Base-by-base conservation (phyloP, 2,329 filamentous ascomycete genomes). In the Epicoccum sorghinum region DNA sequence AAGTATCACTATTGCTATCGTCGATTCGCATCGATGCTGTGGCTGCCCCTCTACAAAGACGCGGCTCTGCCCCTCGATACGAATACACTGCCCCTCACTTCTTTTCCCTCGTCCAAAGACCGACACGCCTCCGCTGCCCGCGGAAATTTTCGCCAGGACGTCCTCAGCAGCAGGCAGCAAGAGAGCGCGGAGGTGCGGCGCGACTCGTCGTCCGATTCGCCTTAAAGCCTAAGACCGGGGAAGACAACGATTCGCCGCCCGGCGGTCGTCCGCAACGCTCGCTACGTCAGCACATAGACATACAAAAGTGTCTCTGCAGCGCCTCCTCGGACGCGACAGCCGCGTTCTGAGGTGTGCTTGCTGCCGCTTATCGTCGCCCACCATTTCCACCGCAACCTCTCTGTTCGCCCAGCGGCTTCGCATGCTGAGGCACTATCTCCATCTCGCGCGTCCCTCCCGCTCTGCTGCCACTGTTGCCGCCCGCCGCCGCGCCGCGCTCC, bases 371-470 rank as follows among this genome's bases (percentile, higher is more conserved):
- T 13, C 1, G 4, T 5, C 32, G 13, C 53, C 68, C 70, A 76
- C 68, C 47, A 72, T 79, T 75, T 62, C 64, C 60, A 59, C 61
- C 59, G 55, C 67, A 51, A 53, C 62, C 27, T 60, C 54, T 30
- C 32, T 47, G 7, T 37, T 43, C 40, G 62, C 72, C 51, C 69
- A 70, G 64, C 66, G 70, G 64, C 66, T 73, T 62, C 70, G 67
- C 55, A 62, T 70, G 70, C 68, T 75, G 61, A 68, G 70, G 61
- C 60, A 58, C 23, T 66, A 65, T 45, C 29, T 55, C 13, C 41
- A n/a, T 4, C 52, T 10, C 61, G 65, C 18, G 18, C 18, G 18
- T 18, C 18, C 18, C 18, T 18, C 18, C 18, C 18, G 18, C 18
- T 18, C 18, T 18, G 18, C 18, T 18, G 18, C 18, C 18, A 18